Percentiles rank a stretch among this genome's conserved stretches.
Conservation (phyloP, 228 moss, liverwort and hornwort species). For the Sphagnum magellanicum region DNA sequence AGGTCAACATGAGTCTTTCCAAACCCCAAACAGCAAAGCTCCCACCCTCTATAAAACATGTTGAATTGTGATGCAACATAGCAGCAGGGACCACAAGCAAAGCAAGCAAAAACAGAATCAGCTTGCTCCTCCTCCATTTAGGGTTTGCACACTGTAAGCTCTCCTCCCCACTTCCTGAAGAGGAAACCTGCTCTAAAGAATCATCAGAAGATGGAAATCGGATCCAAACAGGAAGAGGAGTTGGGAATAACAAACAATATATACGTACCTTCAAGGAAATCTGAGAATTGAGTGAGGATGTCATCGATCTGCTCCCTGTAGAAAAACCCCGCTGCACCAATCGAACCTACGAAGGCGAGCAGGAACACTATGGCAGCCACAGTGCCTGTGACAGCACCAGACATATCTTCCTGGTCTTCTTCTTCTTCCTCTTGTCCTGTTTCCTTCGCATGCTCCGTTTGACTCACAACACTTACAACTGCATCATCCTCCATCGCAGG, state of each 20-base stretch:
- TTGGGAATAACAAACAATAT: too few relatives aligned
- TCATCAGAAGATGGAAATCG: too few relatives aligned
- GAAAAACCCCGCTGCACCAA: constrained; percentile 51
- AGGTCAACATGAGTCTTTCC: background rate
- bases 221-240: too few relatives aligned
- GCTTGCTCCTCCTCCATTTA: too few relatives aligned
- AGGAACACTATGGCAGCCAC: constrained; percentile 54
- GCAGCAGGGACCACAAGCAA: too few relatives aligned
- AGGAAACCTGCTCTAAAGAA: too few relatives aligned
- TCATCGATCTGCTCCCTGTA: constrained; percentile 87
- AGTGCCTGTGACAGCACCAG: constrained; percentile 56
- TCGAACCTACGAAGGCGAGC: constrained; percentile 50
- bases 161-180: too few relatives aligned
- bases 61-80: background rate
- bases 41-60: background rate
- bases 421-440: constrained; percentile 20
- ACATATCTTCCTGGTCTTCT: constrained; percentile 17
- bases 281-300: constrained; percentile 70
- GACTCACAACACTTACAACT: constrained; percentile 11
- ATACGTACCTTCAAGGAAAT: constrained; percentile 69
- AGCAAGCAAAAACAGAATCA: too few relatives aligned
- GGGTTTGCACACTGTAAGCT: too few relatives aligned
- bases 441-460: constrained; percentile 19
- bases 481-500: constrained; percentile 13
- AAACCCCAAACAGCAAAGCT: background rate